A percentile compares a stretch with the other conserved stretches of the same genome.
Evolutionary conservation across 2,329 filamentous ascomycete species (phyloP).

Genomic region (Apiospora arundinis): DNA sequence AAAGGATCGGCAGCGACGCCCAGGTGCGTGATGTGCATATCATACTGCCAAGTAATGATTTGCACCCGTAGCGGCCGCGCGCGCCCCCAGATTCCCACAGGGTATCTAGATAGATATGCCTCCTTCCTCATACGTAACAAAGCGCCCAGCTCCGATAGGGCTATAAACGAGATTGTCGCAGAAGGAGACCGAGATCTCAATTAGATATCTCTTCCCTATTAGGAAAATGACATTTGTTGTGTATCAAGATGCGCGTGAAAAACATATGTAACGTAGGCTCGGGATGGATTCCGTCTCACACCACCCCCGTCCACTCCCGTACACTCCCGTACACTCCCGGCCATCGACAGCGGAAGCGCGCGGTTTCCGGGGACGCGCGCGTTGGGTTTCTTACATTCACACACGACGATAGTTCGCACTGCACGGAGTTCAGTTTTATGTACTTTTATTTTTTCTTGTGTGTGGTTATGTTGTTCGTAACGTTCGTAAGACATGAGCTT

Average conservation of each 20-base stretch:
- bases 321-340: too few species aligned
- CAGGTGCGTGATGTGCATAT: not conserved
- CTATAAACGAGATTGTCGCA: not conserved
- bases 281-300: not conserved
- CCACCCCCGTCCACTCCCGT: too few species aligned
- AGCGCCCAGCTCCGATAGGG: not conserved
- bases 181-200: not conserved
- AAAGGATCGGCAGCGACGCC: not conserved
- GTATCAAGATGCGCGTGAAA: not conserved
- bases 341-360: not conserved
- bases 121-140: not conserved
- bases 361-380: not conserved
- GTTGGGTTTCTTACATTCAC: not conserved
- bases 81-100: not conserved
- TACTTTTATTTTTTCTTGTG: slow-evolving; percentile 29
- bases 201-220: not conserved
- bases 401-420: not conserved
- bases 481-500: slow-evolving; percentile 30
- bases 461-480: slow-evolving; percentile 10
- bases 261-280: not conserved
- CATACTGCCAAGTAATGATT: slow-evolving; percentile 9
- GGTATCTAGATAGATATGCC: not conserved
- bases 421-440: slow-evolving; percentile 30
- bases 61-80: not conserved
- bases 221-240: not conserved